These are phyloP conservation scores for Fusarium sp. DNA, from an alignment of 2,329 filamentous ascomycete species.

Conservation along the genomic window DNA sequence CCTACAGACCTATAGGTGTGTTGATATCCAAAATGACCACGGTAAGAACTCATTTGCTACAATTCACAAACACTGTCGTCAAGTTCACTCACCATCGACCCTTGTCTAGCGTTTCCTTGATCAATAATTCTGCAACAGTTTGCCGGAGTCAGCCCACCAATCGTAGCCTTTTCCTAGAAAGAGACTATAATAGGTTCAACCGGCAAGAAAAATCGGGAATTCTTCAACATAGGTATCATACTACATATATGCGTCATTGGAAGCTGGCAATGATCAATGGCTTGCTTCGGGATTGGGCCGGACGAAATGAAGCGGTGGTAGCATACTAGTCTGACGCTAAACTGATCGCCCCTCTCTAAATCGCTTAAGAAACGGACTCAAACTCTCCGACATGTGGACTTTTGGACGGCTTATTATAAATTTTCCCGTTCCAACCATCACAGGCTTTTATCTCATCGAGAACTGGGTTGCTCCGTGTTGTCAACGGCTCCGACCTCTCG, in stretches of 20 bases:
- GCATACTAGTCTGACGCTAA: slow-evolving; percentile 10
- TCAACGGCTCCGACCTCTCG: slow-evolving; percentile 9
- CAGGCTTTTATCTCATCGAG: not conserved
- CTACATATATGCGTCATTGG: slow-evolving; percentile 14
- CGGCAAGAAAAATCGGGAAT: not conserved
- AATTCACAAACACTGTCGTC: slow-evolving; percentile 19
- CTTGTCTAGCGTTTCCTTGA: not conserved
- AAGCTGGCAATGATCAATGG: not conserved
- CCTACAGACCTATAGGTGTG: not conserved
- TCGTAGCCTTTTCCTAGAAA: not conserved
- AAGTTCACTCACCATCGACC: not conserved
- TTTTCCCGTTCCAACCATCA: not conserved
- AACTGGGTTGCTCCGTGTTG: not conserved
- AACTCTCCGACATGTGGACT: slow-evolving; percentile 1
- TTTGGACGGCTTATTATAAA: slow-evolving; percentile 5
- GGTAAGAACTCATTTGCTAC: not conserved
- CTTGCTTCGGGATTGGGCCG: slow-evolving; percentile 6
- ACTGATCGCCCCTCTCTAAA: not conserved
- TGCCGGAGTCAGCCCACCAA: slow-evolving; percentile 10
- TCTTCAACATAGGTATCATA: not conserved
- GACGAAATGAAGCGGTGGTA: slow-evolving; percentile 9
- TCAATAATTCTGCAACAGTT: not conserved
- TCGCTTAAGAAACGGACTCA: slow-evolving; percentile 9
- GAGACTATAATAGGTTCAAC: not conserved
- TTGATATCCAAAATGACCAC: not conserved